Evolutionary conservation across 2,329 filamentous ascomycete genomes (phyloP), one percentile per base, ranked within the genome.

Genomic region (Clonostachys byssicola): DNA sequence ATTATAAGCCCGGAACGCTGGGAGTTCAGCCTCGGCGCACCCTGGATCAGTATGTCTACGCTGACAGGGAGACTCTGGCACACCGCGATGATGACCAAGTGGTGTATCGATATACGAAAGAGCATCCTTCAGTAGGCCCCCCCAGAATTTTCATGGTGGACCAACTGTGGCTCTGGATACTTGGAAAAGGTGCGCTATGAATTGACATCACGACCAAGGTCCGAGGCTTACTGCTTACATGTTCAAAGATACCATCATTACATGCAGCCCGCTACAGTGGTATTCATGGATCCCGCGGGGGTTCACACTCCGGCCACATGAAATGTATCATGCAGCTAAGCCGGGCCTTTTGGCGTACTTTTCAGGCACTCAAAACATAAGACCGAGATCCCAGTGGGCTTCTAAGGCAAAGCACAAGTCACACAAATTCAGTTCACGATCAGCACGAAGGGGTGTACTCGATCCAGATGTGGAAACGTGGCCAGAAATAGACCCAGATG

Each of bases 1-100:
- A 39, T 12, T 39, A 39, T 39, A n/a, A n/a, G 8, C 43, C 38
- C 13, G 39, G 39, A 17, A 14, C 14, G 13, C 9, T 42, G 38
- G 44, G 34, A 10, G n/a, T 47, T 20, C 49, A 51, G 12, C 49
- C 49, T 14, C 44, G 49, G 14, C 49, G 49, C 13, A 51, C 49
- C 6, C 13, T 49, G 42, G 49, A 51, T 34, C 44, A 49, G 40
- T 49, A 49, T 14, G 39, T 36, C 18, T 51, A 51, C 30, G 35
- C 44, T 7, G 44, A 47, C 13, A 40, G 49, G n/a, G 47, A 47
- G 12, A 45, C 44, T 5, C 18, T 45, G 9, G 12, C 20, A 8
- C 23, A 49, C 10, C 34, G 49, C 6, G 49, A 47, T 20, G 40
- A 42, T 12, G 47, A 51, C 13, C 49, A 51, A 35, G 49, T 51